These are phyloP conservation scores for Sporobolomyces pararoseus DNA, from an alignment of 768 basidiomycete genomes.

Conservation along the genomic window DNA sequence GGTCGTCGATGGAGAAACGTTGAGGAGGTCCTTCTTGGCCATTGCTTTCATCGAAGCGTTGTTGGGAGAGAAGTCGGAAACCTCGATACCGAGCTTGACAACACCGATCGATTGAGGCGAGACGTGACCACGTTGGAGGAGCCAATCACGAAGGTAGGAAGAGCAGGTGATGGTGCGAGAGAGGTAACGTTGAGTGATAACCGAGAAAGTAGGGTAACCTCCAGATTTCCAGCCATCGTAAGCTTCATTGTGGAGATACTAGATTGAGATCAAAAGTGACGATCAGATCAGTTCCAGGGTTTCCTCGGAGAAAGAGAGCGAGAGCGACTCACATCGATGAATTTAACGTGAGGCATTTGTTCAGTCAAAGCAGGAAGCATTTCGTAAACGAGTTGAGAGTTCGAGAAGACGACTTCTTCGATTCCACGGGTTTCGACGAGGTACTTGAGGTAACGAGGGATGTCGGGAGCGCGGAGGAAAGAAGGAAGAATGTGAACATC, in stretches of 20 bases:
- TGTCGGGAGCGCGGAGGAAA: constrained; percentile 35
- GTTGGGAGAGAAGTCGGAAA: constrained; percentile 10
- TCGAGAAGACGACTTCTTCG: constrained; percentile 24
- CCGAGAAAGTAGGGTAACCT: constrained; percentile 38
- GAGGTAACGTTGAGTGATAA: constrained; percentile 35
- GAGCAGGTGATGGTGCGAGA: constrained; percentile 35
- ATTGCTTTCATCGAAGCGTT: not conserved
- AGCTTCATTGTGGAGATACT: constrained; percentile 32
- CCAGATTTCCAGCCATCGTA: constrained; percentile 43
- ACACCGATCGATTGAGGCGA: constrained; percentile 22
- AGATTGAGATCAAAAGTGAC: too few species aligned
- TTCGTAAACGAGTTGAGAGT: constrained; percentile 22
- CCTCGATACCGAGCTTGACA: constrained; percentile 37
- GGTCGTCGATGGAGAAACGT: constrained; percentile 9
- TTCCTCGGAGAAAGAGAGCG: not conserved
- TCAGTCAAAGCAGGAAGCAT: constrained; percentile 27
- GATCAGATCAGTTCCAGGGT: not conserved
- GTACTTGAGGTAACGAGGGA: constrained; percentile 36
- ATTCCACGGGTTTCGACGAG: constrained; percentile 16
- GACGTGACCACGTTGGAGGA: constrained; percentile 26
- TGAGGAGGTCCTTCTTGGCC: constrained; percentile 22
- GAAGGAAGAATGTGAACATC: constrained; percentile 38
- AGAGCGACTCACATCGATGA: constrained; percentile 34
- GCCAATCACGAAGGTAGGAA: constrained; percentile 16
- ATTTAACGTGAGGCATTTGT: constrained; percentile 31